Evolutionary conservation across 257 asterid species (phyloP).

Genomic region (Osmanthus fragrans): DNA sequence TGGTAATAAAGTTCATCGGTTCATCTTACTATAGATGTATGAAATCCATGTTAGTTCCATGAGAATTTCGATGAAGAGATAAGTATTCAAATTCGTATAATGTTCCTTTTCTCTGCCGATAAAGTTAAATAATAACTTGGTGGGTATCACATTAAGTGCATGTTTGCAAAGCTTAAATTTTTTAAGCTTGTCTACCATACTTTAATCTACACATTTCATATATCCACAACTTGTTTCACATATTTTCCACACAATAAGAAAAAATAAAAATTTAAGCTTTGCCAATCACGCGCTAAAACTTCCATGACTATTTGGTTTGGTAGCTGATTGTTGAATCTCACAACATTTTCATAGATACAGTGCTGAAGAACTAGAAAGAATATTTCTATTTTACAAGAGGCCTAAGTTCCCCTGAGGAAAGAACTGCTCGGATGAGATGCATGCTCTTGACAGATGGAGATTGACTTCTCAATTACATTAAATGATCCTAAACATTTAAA

Average conservation of each 20-base stretch:
- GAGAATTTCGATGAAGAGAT: background rate
- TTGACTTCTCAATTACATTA: background rate
- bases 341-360: background rate
- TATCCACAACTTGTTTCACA: too few relatives aligned
- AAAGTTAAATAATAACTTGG: background rate
- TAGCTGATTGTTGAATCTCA: background rate
- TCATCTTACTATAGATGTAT: background rate
- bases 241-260: too few relatives aligned
- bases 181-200: too few relatives aligned
- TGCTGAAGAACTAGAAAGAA: background rate
- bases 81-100: background rate
- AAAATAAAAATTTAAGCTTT: too few relatives aligned
- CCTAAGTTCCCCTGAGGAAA: background rate
- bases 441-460: background rate
- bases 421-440: background rate
- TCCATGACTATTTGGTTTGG: background rate
- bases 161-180: too few relatives aligned
- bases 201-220: too few relatives aligned
- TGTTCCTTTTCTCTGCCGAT: background rate
- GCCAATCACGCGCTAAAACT: background rate
- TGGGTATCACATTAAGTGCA: background rate
- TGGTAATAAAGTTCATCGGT: background rate
- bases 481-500: background rate
- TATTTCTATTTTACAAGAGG: background rate
- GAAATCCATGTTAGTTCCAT: background rate